These are phyloP conservation scores for Beauveria caledonica DNA, from an alignment of 2,329 filamentous ascomycete species.

Conservation along the genomic window DNA sequence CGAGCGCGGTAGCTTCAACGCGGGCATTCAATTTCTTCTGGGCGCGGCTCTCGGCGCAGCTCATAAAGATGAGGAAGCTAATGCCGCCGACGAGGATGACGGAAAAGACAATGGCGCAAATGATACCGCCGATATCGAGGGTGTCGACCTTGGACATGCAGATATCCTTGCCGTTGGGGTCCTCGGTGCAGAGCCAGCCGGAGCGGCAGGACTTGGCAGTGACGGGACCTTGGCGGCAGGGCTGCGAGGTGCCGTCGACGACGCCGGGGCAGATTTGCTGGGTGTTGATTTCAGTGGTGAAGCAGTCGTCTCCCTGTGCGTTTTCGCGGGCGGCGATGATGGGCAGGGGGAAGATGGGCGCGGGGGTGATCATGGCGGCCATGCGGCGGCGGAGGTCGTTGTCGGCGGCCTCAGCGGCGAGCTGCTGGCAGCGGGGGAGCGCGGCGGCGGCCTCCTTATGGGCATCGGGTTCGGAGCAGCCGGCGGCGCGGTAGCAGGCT, in stretches of 20 bases:
- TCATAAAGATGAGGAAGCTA: slow-evolving; percentile 38
- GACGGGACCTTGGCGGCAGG: slow-evolving; percentile 31
- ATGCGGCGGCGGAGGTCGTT: slow-evolving; percentile 13
- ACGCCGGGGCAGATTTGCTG: slow-evolving; percentile 32
- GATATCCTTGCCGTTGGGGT: slow-evolving; percentile 26
- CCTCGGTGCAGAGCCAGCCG: slow-evolving; percentile 36
- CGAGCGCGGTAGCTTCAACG: slow-evolving; percentile 42
- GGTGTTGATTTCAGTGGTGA: slow-evolving; percentile 26
- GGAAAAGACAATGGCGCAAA: slow-evolving; percentile 41
- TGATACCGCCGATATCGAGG: slow-evolving; percentile 36
- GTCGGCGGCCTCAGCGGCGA: slow-evolving; percentile 14
- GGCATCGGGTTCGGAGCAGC: slow-evolving; percentile 27
- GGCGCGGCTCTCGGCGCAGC: slow-evolving; percentile 40
- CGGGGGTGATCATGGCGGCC: slow-evolving; percentile 13
- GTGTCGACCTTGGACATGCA: slow-evolving; percentile 33
- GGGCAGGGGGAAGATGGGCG: neutral
- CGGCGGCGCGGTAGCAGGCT: slow-evolving; percentile 27
- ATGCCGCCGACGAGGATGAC: slow-evolving; percentile 30
- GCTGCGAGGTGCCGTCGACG: slow-evolving; percentile 28
- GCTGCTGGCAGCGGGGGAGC: slow-evolving; percentile 25
- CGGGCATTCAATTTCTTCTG: slow-evolving; percentile 36
- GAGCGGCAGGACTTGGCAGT: slow-evolving; percentile 32
- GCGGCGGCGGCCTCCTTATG: slow-evolving; percentile 21
- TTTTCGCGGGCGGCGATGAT: slow-evolving; percentile 11
- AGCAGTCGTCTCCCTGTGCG: slow-evolving; percentile 22